These are phyloP conservation scores for Psilocybe mexicana DNA, from an alignment of 1,284 basidiomycete genomes.

Conservation along the genomic window DNA sequence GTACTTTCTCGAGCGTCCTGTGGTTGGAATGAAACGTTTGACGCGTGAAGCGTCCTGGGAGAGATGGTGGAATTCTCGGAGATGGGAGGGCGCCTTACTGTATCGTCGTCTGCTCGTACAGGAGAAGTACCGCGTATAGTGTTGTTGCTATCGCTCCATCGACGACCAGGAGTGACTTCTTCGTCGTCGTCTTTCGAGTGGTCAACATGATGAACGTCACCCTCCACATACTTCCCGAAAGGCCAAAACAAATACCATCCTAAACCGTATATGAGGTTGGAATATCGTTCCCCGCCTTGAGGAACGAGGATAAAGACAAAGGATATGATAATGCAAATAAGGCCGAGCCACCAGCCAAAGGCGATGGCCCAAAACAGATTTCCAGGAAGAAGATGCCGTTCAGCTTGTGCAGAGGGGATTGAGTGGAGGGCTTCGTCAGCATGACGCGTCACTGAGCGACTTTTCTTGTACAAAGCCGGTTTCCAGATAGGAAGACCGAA, in stretches of 20 bases:
- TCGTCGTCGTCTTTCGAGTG: slow-evolving; percentile 40
- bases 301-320: slow-evolving; percentile 75
- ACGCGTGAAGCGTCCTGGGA: slow-evolving; percentile 29
- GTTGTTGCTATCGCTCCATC: slow-evolving; percentile 34
- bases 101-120: slow-evolving; percentile 15
- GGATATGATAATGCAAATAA: slow-evolving; percentile 70
- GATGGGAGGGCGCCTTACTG: slow-evolving; percentile 22
- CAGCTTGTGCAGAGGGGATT: slow-evolving; percentile 88
- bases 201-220: slow-evolving; percentile 47
- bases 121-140: slow-evolving; percentile 34
- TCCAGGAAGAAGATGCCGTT: slow-evolving; percentile 87
- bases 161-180: slow-evolving; percentile 30
- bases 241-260: slow-evolving; percentile 99
- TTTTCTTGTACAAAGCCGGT: slow-evolving; percentile 98
- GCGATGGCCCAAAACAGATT: slow-evolving; percentile 90
- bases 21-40: slow-evolving; percentile 20
- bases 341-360: slow-evolving; percentile 92
- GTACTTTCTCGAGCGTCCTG: slow-evolving; percentile 37
- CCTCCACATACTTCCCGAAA: slow-evolving; percentile 98
- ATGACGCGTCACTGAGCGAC: slow-evolving; percentile 92
- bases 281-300: slow-evolving; percentile 81
- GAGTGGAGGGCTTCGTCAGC: slow-evolving; percentile 94
- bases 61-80: slow-evolving; percentile 37
- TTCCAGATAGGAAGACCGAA: slow-evolving; percentile 99
- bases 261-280: slow-evolving; percentile 86